phyloP scores from a whole-genome alignment of 495 filamentous ascomycete genomes.

The Halenospora varia region DNA sequence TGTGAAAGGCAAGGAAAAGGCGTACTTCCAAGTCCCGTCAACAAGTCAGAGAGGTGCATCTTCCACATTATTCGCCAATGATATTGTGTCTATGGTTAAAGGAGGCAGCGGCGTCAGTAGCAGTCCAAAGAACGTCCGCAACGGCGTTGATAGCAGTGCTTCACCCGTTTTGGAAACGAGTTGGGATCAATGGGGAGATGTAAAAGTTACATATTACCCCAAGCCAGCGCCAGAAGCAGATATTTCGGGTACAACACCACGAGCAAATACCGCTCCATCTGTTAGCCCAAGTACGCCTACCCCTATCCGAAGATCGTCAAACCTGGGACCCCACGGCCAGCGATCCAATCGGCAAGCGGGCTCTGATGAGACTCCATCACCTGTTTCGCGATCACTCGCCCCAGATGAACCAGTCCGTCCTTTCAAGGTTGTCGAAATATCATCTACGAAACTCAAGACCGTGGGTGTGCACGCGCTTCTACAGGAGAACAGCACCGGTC shows the following conservation, averaged over 20 bases:
- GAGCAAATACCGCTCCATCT: constrained; percentile 3
- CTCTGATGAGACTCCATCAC: constrained; percentile 18
- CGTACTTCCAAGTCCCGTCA: constrained; percentile 20
- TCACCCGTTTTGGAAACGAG: constrained; percentile 4
- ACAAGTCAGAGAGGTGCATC: constrained; percentile 33
- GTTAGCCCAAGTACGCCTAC: constrained; percentile 49
- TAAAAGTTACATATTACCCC: constrained; percentile 64
- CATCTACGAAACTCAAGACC: constrained; percentile 57
- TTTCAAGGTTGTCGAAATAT: constrained; percentile 65
- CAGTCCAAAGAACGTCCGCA: constrained; percentile 16
- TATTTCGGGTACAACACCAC: background rate
- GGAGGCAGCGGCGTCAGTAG: constrained; percentile 28
- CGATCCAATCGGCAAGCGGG: constrained; percentile 17
- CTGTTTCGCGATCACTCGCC: constrained; percentile 16
- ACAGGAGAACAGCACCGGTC: constrained; percentile 52
- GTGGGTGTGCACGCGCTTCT: constrained; percentile 65
- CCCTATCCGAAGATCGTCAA: constrained; percentile 37
- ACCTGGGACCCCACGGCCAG: constrained; percentile 25
- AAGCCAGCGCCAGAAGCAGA: constrained; percentile 29
- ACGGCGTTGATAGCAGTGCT: background rate
- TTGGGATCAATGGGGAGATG: constrained; percentile 68
- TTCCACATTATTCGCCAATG: constrained; percentile 65
- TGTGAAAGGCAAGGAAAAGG: constrained; percentile 72
- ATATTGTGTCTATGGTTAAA: constrained; percentile 63
- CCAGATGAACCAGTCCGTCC: constrained; percentile 50